Base-by-base conservation (phyloP, 805 yeast species). In the Torulaspora gathmanii region DNA sequence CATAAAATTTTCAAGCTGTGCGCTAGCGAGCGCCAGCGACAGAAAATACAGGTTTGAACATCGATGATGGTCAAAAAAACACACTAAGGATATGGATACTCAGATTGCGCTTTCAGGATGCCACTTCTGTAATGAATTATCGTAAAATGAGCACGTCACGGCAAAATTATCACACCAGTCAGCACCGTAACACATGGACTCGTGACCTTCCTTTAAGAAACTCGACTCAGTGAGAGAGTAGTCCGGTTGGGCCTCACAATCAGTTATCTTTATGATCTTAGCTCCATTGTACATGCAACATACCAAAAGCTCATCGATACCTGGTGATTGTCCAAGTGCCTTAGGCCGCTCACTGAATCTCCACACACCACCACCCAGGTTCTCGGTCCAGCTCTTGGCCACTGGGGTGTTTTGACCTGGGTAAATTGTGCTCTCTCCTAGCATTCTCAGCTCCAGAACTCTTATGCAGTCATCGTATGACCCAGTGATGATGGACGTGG, bases 201-300 rank as follows among this genome's bases (percentile, higher is more conserved):
- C 82, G 60, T 91, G 98, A 25, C 83, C 85, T 10, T 74, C 73
- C 57, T 82, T 82, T 60, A 78, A 75, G 35, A 45, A 58, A 15
- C 52, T 39, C 5, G 31, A 38, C 5, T 51, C 56, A 26, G 44
- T 37, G 38, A 63, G 58, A 8, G 48, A 42, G 45, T 72, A 74
- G 20, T 70, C 68, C 2, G 63, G 58, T 43, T 67, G 55, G 1
- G 52, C 50, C 2, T 52, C 45, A 9, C 50, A 47, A 3, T 53
- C 58, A 17, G 58, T 54, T n/a, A 72, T 58, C 11, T 62, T 61
- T 0, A 90, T 61, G 0, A 90, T 70, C 46, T 89, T 72, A 1
- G 95, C 96, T 13, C 99, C 99, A 53, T 87, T 89, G 59, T 91
- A 91, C 98, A 93, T 93, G 59, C 96, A 88, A 62, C 97, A 90